Base-by-base conservation (phyloP, 257 asterid genomes). In the Plantago ovata region DNA sequence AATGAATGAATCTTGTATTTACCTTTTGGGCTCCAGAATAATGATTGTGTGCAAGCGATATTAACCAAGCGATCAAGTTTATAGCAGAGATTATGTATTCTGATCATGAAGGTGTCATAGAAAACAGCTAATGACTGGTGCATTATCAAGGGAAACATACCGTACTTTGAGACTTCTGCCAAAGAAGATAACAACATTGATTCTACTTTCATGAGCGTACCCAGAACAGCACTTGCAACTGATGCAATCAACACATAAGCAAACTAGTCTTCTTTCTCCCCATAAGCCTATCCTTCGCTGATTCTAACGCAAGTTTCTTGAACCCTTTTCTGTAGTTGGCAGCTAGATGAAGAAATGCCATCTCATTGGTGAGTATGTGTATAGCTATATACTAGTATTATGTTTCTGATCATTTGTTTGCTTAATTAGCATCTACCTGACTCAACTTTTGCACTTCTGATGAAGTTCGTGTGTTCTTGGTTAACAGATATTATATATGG, bases 151-250 rank as follows among this genome's bases (percentile, higher is more conserved):
- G 95, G 93, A 51, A 73, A 81, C 68, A 82, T 90, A 65, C 96
- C 94, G n/a, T 84, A 86, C 60, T 81, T 79, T 55, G 92, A 86
- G 79, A 90, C 95, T 32, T 90, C 97, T 10, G 97, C 96, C 0
- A 90, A 90, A 71, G 94, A 90, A 60, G 77, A 79, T 68, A 72
- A 74, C 63, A 86, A 84, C 60, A 88, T 86, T 0, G 96, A 82
- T 36, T 70, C 72, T 64, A 85, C 93, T 33, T 90, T 90, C 69
- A 0, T 64, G 22, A 60, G 70, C 53, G 82, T 76, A n/a, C 95
- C 96, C 4, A 43, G 76, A 60, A 80, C 77, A 14, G 75, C 97
- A 14, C 86, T 80, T 13, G 75, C 75, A 50, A 72, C 75, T 47
- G 81, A 81, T 18, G 77, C 81, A 16, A 22, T 70, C 0, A 78